Percentiles rank a stretch among this genome's conserved stretches.
Conservation (phyloP, 1,284 basidiomycete genomes). For the Ganoderma leucocontextum region DNA sequence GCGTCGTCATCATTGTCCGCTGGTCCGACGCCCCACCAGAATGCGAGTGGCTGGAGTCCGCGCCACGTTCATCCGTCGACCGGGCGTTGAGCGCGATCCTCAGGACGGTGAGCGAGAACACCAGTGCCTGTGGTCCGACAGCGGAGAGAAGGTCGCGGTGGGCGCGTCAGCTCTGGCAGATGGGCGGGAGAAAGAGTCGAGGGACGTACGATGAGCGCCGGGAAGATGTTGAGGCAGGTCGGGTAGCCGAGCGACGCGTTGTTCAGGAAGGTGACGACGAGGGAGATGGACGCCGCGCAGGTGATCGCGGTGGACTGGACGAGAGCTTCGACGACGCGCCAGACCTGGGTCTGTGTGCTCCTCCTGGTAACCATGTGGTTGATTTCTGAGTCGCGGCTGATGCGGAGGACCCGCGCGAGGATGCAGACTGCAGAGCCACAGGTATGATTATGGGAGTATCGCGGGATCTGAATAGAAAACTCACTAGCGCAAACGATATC, state of each 20-base stretch:
- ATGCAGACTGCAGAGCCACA: neutral
- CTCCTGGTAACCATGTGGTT: neutral
- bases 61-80: neutral
- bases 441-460: neutral
- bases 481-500: conserved; percentile 19
- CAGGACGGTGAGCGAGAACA: conserved; percentile 22
- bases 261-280: conserved; percentile 16
- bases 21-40: neutral
- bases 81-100: conserved; percentile 10
- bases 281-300: conserved; percentile 20
- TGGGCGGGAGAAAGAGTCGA: neutral
- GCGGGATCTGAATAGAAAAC: neutral
- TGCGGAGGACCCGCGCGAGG: conserved; percentile 9
- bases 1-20: neutral
- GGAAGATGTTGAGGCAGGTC: conserved; percentile 21
- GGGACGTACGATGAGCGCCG: conserved; percentile 22
- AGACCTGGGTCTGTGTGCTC: neutral
- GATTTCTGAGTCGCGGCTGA: neutral
- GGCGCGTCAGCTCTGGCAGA: neutral
- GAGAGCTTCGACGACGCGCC: conserved; percentile 20
- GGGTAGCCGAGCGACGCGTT: conserved; percentile 13
- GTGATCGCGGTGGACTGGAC: conserved; percentile 27
- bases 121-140: conserved; percentile 8
- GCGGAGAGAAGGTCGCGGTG: neutral
- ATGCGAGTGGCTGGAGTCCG: neutral